Evolutionary conservation across 2,329 filamentous ascomycete genomes (phyloP).

Genomic region (Fusarium palustre): DNA sequence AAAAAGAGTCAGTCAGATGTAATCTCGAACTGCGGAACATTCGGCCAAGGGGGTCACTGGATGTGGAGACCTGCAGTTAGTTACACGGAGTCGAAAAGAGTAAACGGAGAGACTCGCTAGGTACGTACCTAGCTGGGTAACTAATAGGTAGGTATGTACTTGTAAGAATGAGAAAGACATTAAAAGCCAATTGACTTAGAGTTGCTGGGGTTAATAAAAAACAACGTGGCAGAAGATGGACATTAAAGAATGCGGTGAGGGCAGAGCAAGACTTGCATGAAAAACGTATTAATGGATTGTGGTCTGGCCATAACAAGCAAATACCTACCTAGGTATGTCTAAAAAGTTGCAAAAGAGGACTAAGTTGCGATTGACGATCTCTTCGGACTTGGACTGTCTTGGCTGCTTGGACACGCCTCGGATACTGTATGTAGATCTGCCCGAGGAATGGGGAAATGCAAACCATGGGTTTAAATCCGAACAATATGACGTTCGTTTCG

Average conservation of each 20-base stretch:
- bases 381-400: not conserved
- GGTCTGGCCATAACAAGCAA: not conserved
- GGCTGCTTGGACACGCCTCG: not conserved
- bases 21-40: slow-evolving; percentile 17
- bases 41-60: not conserved
- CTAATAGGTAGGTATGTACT: not conserved
- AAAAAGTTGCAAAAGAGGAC: not conserved
- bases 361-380: not conserved
- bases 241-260: slow-evolving; percentile 39
- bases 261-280: slow-evolving; percentile 25
- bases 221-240: slow-evolving; percentile 13
- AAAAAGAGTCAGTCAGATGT: not conserved
- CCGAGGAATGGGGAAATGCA: slow-evolving; percentile 15
- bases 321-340: too few species aligned
- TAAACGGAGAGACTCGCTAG: not conserved
- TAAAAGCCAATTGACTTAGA: slow-evolving; percentile 24
- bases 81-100: slow-evolving; percentile 16
- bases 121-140: too few species aligned
- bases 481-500: slow-evolving; percentile 24
- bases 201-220: slow-evolving; percentile 29
- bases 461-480: not conserved
- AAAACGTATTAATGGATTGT: slow-evolving; percentile 4
- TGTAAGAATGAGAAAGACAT: slow-evolving; percentile 2
- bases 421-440: slow-evolving; percentile 28
- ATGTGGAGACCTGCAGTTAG: slow-evolving; percentile 16